These are phyloP conservation scores for Chytriomyces confervae DNA, from an alignment of 192 early-diverging fungal genomes.

Conservation along the genomic window DNA sequence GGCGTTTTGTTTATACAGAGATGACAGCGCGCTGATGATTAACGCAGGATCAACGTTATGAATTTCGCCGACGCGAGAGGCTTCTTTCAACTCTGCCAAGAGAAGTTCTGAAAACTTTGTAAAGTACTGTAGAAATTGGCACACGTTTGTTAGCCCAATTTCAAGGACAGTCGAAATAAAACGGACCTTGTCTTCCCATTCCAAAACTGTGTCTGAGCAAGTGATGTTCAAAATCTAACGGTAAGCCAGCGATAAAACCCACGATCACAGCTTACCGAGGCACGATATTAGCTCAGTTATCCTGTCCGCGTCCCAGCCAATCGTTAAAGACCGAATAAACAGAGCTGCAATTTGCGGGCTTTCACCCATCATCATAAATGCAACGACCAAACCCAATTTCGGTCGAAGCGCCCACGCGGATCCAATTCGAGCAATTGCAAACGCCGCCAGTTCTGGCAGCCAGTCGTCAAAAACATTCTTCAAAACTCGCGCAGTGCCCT, in stretches of 20 bases:
- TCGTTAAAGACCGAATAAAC: slow-evolving; percentile 39
- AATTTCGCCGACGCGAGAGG: slow-evolving; percentile 16
- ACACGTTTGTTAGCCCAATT: background rate
- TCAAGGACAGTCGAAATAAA: background rate
- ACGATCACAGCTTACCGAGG: background rate
- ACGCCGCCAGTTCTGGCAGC: slow-evolving; percentile 51
- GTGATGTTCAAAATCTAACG: too few species aligned
- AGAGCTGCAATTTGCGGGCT: slow-evolving; percentile 32
- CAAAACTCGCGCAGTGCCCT: slow-evolving; percentile 42
- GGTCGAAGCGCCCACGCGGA: slow-evolving; percentile 33
- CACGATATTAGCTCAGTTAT: slow-evolving; percentile 38
- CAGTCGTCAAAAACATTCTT: slow-evolving; percentile 48
- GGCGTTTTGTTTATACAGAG: slow-evolving; percentile 36
- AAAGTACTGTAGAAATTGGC: slow-evolving; percentile 16
- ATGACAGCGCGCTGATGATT: slow-evolving; percentile 21
- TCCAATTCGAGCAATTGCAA: slow-evolving; percentile 39
- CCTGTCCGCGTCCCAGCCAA: slow-evolving; percentile 14
- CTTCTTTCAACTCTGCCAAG: slow-evolving; percentile 23
- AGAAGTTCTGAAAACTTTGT: slow-evolving; percentile 33
- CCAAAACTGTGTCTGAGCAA: slow-evolving; percentile 31
- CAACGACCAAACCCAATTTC: slow-evolving; percentile 42
- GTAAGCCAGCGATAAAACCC: too few species aligned
- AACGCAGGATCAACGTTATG: slow-evolving; percentile 17
- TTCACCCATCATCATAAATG: slow-evolving; percentile 47
- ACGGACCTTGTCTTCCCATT: slow-evolving; percentile 35